A percentile compares a stretch with the other conserved stretches of the same genome.
Evolutionary conservation across 2,329 filamentous ascomycete genomes (phyloP).

Genomic region (Aspergillus sp.): DNA sequence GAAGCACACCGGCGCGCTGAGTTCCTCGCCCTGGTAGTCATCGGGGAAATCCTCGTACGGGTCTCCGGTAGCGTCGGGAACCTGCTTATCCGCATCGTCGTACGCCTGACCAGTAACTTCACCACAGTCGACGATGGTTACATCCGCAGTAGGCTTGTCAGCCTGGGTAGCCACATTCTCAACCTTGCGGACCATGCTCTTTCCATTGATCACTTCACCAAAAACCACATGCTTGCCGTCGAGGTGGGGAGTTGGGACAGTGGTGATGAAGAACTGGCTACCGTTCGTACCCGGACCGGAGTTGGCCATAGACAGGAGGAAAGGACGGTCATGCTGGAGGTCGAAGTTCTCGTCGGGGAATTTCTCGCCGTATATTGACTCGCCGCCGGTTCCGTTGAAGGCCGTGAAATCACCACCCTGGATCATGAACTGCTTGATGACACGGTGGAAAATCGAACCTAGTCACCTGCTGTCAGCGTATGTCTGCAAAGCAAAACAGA

Average conservation of each 20-base stretch:
- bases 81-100: slow-evolving; percentile 57
- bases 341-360: slow-evolving; percentile 96
- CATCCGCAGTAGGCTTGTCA: slow-evolving; percentile 71
- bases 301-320: slow-evolving; percentile 96
- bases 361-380: slow-evolving; percentile 95
- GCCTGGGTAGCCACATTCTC: slow-evolving; percentile 70
- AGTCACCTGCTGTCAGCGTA: slow-evolving; percentile 2
- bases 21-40: slow-evolving; percentile 57
- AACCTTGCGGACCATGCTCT: slow-evolving; percentile 80
- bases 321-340: slow-evolving; percentile 83
- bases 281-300: slow-evolving; percentile 93
- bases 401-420: slow-evolving; percentile 95
- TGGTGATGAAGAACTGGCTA: slow-evolving; percentile 97
- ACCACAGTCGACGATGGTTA: slow-evolving; percentile 73
- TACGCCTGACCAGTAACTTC: slow-evolving; percentile 68
- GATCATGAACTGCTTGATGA: slow-evolving; percentile 99
- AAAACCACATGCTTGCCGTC: slow-evolving; percentile 98
- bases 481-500: background rate
- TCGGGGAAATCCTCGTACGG: slow-evolving; percentile 93
- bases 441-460: slow-evolving; percentile 83
- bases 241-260: slow-evolving; percentile 85
- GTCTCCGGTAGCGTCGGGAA: slow-evolving; percentile 75
- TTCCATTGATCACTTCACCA: slow-evolving; percentile 85
- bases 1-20: slow-evolving; percentile 60
- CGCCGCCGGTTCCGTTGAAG: slow-evolving; percentile 88